These are phyloP conservation scores for Monosporascus sp. DNA, from an alignment of 2,329 filamentous ascomycete species.

Conservation along the genomic window DNA sequence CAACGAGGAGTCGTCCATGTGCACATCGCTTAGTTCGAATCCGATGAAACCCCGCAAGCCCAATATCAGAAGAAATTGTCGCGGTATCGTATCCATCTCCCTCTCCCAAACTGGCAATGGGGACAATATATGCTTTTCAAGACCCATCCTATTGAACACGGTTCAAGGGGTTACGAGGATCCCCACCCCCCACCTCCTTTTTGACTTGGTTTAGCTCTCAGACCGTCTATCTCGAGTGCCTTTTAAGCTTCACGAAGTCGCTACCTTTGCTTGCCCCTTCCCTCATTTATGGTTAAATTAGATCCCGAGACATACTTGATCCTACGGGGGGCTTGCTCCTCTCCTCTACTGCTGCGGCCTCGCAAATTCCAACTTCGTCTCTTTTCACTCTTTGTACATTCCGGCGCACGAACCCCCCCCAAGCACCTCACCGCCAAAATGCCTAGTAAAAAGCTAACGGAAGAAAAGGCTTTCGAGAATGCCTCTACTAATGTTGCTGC, in stretches of 20 bases:
- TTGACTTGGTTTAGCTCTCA: too few species aligned
- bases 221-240: too few species aligned
- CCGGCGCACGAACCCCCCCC: neutral
- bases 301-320: neutral
- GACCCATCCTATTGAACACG: too few species aligned
- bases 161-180: too few species aligned
- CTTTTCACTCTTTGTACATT: constrained; percentile 3
- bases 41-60: neutral
- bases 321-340: neutral
- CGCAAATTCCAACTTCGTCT: neutral
- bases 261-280: neutral
- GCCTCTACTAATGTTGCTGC: constrained; percentile 96
- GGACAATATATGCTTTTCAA: too few species aligned
- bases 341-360: too few species aligned
- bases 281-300: neutral
- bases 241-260: neutral
- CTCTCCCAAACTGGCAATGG: neutral
- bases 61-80: neutral
- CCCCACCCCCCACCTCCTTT: too few species aligned
- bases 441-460: constrained; percentile 26
- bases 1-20: neutral
- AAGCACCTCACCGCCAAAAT: neutral
- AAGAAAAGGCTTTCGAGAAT: constrained; percentile 91
- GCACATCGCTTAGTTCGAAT: neutral
- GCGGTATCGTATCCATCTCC: neutral